Conservation (phyloP, 177 flowering plant species). For the Vitis hybrid region DNA sequence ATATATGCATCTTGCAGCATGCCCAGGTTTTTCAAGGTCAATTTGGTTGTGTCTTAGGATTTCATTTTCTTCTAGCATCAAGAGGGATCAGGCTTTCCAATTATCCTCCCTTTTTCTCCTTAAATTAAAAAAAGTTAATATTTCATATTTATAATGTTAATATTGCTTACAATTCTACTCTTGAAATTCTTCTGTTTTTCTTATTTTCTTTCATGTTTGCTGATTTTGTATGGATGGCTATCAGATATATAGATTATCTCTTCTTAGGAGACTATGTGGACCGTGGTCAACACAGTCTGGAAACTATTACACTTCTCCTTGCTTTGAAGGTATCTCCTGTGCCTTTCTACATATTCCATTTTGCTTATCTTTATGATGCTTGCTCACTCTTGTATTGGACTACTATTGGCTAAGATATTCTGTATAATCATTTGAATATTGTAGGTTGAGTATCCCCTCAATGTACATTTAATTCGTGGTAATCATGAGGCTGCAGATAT, state of each 20-base stretch:
- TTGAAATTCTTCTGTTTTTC: not conserved
- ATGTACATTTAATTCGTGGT: conserved; percentile 98
- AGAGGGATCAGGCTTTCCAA: not conserved
- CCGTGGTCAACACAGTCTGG: conserved; percentile 98
- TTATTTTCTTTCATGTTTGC: conserved; percentile 7
- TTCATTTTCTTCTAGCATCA: not conserved
- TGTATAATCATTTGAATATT: conserved; percentile 6
- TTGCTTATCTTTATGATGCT: not conserved
- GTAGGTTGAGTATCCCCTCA: conserved; percentile 86
- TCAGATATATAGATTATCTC: conserved; percentile 97
- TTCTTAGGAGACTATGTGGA: conserved; percentile 99
- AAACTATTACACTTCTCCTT: conserved; percentile 86
- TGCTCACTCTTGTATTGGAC: not conserved
- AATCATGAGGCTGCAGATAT: conserved; percentile 99
- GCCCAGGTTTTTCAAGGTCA: not conserved
- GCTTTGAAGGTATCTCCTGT: conserved; percentile 74
- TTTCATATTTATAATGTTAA: not conserved
- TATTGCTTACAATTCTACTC: no score
- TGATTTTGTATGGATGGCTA: conserved; percentile 17
- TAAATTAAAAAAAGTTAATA: not conserved
- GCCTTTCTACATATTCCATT: not conserved
- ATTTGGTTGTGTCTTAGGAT: not conserved
- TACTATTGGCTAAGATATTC: conserved; percentile 1
- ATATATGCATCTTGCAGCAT: not conserved
- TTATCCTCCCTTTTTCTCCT: not conserved